These are phyloP conservation scores for Penicillium cataractarum DNA, from an alignment of 495 filamentous ascomycete genomes.

Conservation along the genomic window DNA sequence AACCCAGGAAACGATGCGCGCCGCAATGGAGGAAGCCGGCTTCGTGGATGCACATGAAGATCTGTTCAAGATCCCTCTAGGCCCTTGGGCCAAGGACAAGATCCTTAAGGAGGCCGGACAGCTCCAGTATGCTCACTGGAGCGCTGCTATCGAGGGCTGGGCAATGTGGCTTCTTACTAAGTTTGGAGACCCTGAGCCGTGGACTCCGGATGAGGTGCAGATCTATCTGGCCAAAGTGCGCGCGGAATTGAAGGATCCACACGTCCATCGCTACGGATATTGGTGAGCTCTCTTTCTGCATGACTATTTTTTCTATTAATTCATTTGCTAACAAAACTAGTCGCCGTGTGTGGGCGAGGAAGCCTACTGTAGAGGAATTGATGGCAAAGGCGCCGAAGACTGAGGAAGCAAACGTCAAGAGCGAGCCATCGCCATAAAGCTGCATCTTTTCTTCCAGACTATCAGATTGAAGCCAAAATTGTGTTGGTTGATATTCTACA, in stretches of 20 bases:
- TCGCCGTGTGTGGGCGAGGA: constrained; percentile 6
- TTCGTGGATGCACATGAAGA: constrained; percentile 33
- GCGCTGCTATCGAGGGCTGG: constrained; percentile 30
- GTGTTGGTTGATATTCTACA: background rate
- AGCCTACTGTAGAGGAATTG: background rate
- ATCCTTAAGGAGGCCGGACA: constrained; percentile 27
- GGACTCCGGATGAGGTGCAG: constrained; percentile 30
- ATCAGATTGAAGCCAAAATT: background rate
- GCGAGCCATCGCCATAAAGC: background rate
- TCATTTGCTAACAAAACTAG: background rate
- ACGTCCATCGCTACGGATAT: constrained; percentile 23
- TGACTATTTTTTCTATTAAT: background rate
- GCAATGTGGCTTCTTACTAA: constrained; percentile 33
- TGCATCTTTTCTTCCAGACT: background rate
- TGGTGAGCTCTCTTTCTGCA: background rate
- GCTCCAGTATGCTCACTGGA: constrained; percentile 28
- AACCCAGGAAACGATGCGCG: constrained; percentile 23
- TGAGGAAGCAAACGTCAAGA: too few species aligned
- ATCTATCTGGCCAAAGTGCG: constrained; percentile 28
- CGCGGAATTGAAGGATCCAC: constrained; percentile 28
- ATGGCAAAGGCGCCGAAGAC: background rate
- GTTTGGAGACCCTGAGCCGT: constrained; percentile 25
- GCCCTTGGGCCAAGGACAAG: constrained; percentile 29
- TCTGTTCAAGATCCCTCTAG: constrained; percentile 28
- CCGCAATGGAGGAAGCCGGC: constrained; percentile 31